Percentiles rank a stretch among this genome's conserved stretches.
phyloP scores from a whole-genome alignment of 176 grass and related monocot genomes.

The Oropetium thomaeum region DNA sequence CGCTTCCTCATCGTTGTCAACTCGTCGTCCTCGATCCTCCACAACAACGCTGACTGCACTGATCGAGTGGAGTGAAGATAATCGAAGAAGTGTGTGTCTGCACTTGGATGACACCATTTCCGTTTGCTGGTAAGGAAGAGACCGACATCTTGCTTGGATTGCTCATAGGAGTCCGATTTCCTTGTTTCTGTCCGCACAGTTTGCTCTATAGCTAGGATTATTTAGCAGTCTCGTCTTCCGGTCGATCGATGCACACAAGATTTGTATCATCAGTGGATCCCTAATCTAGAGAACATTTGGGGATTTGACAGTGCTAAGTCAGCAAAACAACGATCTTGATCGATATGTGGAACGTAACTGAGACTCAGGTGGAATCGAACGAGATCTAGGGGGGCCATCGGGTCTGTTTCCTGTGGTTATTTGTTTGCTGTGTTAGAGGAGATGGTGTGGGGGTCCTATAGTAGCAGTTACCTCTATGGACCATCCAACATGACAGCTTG shows the following conservation, averaged over 20 bases:
- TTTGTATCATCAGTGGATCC: neutral
- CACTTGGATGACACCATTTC: neutral
- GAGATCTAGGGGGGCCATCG: neutral
- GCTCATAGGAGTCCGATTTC: neutral
- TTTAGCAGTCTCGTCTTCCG: neutral
- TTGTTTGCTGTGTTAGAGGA: conserved; percentile 13
- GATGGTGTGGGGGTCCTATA: neutral
- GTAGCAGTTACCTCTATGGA: neutral
- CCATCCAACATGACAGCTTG: neutral
- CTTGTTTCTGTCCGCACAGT: neutral
- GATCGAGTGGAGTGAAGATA: neutral
- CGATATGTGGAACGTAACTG: neutral
- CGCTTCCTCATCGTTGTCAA: neutral
- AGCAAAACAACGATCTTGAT: neutral
- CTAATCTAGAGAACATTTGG: neutral
- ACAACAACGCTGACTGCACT: too few relatives aligned
- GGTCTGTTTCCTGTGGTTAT: neutral
- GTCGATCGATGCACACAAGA: neutral
- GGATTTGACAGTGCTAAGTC: neutral
- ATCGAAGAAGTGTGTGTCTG: too few relatives aligned
- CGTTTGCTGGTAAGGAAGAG: neutral
- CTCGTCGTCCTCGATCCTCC: neutral
- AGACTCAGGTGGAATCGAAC: neutral
- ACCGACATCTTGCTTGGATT: neutral
- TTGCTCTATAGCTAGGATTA: neutral